Conservation (phyloP, 2,329 filamentous ascomycete genomes). For the Cercospora nicotianae region DNA sequence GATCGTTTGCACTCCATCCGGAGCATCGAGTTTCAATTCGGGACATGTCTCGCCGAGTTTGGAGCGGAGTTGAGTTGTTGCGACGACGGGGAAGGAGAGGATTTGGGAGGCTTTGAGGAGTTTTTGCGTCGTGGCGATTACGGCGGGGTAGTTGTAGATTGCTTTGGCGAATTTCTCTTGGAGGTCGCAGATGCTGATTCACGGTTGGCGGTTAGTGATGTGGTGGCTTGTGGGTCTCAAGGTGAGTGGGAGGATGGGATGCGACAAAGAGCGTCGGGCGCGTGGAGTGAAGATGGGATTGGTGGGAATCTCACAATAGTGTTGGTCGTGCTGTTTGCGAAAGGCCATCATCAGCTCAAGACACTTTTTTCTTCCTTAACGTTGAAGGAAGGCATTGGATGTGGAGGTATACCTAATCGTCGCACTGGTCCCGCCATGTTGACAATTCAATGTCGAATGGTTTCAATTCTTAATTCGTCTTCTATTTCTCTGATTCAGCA, state of each 20-base stretch:
- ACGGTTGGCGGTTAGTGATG: constrained; percentile 13
- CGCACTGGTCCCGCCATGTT: constrained; percentile 25
- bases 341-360: constrained; percentile 8
- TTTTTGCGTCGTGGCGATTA: constrained; percentile 58
- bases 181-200: constrained; percentile 79
- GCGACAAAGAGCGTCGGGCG: not conserved
- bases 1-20: constrained; percentile 54
- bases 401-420: constrained; percentile 25
- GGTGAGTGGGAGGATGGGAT: not conserved
- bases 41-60: constrained; percentile 78
- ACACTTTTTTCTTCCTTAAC: not conserved
- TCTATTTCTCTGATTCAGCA: not conserved
- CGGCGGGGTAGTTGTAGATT: constrained; percentile 81
- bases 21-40: constrained; percentile 60
- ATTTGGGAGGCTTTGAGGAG: constrained; percentile 50
- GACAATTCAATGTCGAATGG: not conserved
- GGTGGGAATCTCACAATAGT: constrained; percentile 26
- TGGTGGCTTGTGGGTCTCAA: not conserved
- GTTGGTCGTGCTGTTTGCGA: constrained; percentile 12
- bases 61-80: constrained; percentile 79
- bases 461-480: not conserved
- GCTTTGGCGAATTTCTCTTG: constrained; percentile 87
- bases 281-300: not conserved
- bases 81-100: constrained; percentile 74
- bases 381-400: not conserved